Conservation (phyloP, 2,329 filamentous ascomycete species). For the Paraphaeosphaeria minitans region DNA sequence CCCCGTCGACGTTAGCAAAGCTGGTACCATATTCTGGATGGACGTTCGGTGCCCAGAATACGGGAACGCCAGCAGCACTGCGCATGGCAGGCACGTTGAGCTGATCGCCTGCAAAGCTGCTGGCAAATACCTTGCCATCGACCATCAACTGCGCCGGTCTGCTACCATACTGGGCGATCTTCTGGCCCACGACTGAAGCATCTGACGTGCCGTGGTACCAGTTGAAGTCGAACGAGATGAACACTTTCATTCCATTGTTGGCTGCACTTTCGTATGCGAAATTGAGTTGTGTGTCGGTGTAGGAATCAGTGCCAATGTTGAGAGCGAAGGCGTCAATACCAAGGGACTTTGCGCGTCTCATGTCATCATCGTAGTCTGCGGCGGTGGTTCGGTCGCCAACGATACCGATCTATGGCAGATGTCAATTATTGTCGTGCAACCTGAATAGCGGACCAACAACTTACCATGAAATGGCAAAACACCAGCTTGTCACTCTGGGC, state of each 20-base stretch:
- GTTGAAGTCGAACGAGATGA: slow-evolving; percentile 34
- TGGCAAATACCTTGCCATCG: slow-evolving; percentile 33
- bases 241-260: slow-evolving; percentile 29
- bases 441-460: neutral
- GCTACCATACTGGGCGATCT: slow-evolving; percentile 25
- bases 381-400: slow-evolving; percentile 24
- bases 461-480: slow-evolving; percentile 2
- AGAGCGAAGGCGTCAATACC: slow-evolving; percentile 41
- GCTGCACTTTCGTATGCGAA: slow-evolving; percentile 30
- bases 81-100: slow-evolving; percentile 20
- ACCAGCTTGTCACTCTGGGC: neutral
- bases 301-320: slow-evolving; percentile 30
- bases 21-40: slow-evolving; percentile 1
- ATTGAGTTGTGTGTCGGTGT: slow-evolving; percentile 25
- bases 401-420: slow-evolving; percentile 27
- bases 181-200: slow-evolving; percentile 19
- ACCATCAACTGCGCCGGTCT: slow-evolving; percentile 27
- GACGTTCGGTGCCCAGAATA: slow-evolving; percentile 1
- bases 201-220: slow-evolving; percentile 17
- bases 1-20: slow-evolving; percentile 22
- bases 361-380: slow-evolving; percentile 32
- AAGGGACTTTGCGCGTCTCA: slow-evolving; percentile 29
- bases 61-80: slow-evolving; percentile 6
- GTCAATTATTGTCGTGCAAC: neutral
- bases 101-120: slow-evolving; percentile 29